phyloP scores from a whole-genome alignment of 352 stramenopile genomes.

The Phytophthora crassamura region DNA sequence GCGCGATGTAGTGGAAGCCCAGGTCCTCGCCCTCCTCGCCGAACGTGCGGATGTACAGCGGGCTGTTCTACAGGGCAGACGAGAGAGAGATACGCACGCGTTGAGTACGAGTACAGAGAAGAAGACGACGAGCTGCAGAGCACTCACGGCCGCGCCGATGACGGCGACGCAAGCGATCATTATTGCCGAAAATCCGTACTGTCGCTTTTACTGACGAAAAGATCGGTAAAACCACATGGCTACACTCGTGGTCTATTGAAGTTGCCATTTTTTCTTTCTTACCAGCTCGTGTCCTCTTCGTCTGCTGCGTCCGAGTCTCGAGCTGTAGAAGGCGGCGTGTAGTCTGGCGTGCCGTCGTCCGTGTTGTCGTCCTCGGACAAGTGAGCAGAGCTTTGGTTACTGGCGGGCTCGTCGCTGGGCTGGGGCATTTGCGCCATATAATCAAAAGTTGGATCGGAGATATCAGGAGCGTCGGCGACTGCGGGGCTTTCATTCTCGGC shows the following conservation, averaged over 20 bases:
- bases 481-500: not conserved
- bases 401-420: not conserved
- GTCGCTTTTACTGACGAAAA: no score
- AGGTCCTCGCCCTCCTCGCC: slow-evolving; percentile 83
- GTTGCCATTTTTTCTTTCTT: slow-evolving; percentile 10
- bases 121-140: not conserved
- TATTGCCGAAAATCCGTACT: not conserved
- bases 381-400: slow-evolving; percentile 12
- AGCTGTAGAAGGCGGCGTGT: slow-evolving; percentile 28
- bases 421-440: not conserved
- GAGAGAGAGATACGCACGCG: not conserved
- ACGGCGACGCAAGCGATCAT: slow-evolving; percentile 89
- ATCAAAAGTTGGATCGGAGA: not conserved
- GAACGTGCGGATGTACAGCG: slow-evolving; percentile 85
- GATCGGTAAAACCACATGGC: no score
- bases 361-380: slow-evolving; percentile 9
- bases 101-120: not conserved
- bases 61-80: slow-evolving; percentile 60
- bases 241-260: slow-evolving; percentile 18
- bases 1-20: slow-evolving; percentile 88
- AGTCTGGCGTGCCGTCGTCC: slow-evolving; percentile 27
- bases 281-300: slow-evolving; percentile 18
- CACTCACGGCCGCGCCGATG: slow-evolving; percentile 77
- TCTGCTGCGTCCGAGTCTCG: slow-evolving; percentile 30
- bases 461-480: not conserved